Evolutionary conservation across 2,329 filamentous ascomycete species (phyloP), one percentile per base, ranked within the genome.

Genomic region (Neopestalotiopsis clavispora): DNA sequence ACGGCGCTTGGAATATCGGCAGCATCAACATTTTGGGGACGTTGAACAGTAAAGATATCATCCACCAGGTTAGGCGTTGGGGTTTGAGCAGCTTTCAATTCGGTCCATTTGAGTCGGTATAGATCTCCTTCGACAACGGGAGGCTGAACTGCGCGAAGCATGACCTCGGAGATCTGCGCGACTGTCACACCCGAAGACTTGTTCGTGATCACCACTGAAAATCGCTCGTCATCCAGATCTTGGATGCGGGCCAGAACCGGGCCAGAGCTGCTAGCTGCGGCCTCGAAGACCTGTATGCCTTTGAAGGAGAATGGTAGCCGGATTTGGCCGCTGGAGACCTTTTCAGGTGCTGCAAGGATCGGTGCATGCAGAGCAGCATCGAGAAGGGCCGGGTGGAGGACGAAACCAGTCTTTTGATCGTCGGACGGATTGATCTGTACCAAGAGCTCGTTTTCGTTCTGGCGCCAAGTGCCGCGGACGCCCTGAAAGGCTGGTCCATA

Each of bases 331-430:
- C 62, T 56, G 13, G 62, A 56, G 30, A 65, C 40, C 42, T 65
- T 65, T 9, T 65, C 62, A 5, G 62, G 62, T 52, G n/a, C 62
- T 65, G 62, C 62, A 12, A 65, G 62, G 42, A 65, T 65, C 4
- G 62, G 62, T 14, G 62, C 62, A 30, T 65, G 62, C 62, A 65
- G 20, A 17, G 62, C 62, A 65, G 62, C 62, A 52, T 65, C 62
- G 62, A 65, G 62, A 23, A 65, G 42, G 14, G 62, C 62, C 13
- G 62, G 62, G 42, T 65, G 62, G 10, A 65, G 42, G 40, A 65
- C 23, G 30, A 65, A 65, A 12, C 62, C 60, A 28, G 60, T 7
- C 34, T 63, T 65, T 6, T 49, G 62, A 13, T 23, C 30, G 1
- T 30, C 38, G 32, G 40, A 20, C n/a, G 42, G 42, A 12, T 65